Evolutionary conservation across 169 alveolate genomes (phyloP), one percentile per base, ranked within the genome.

Genomic region (Ichthyophthirius multifiliis): DNA sequence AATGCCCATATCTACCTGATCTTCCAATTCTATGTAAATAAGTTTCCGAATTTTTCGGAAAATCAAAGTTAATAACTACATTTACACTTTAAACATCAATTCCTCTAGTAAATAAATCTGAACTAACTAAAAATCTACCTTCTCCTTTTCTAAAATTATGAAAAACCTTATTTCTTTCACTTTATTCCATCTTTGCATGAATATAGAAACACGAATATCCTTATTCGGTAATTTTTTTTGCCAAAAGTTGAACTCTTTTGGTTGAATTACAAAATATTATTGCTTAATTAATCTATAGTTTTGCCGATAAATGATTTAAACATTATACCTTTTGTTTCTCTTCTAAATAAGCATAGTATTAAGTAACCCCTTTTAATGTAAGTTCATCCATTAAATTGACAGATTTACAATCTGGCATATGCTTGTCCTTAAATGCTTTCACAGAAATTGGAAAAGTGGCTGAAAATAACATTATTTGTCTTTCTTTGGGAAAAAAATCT

Each of bases 381-480:
- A 99, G 94, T 92, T 99, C 99, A 41, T 98, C 99, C 99, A 98
- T 98, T 77, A 98, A 89, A 92, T 99, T 98, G 82, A 98, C 97
- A 90, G 96, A 99, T 73, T 96, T 97, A 5, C 99, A 99, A 76
- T 98, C 97, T n/a, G 98, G 96, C 74, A 99, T 92, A 88, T 97
- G 95, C 83, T 96, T 94, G 75, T 95, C 96, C 87, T 97, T 95
- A 94, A 99, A 98, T 43, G 96, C 98, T 87, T 96, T 97, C 10
- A 98, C 99, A 47, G 98, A 93, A 44, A 96, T 98, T n/a, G 99
- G 99, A 94, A 97, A 99, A 5, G 99, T 99, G 30, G 99, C 99
- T 20, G 99, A 97, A 85, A 96, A 98, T 84, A 99, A 89, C 84
- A 98, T 94, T 74, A 99, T 97, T 75, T 90, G 84, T 63, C 88